Evolutionary conservation across 352 stramenopile genomes (phyloP).

Genomic region (Pythium myriotylum): DNA sequence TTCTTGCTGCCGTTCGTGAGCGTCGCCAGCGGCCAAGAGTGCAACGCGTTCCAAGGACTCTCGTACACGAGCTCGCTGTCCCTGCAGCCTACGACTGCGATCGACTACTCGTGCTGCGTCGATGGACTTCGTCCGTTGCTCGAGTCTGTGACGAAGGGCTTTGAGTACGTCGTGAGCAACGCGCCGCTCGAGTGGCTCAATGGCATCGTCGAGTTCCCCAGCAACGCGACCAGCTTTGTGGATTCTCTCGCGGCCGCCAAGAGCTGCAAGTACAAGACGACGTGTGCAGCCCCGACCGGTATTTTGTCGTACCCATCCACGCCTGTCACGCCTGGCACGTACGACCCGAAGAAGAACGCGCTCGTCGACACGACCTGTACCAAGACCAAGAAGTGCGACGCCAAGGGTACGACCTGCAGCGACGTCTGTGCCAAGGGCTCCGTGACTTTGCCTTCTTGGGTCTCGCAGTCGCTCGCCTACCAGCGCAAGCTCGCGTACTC

Average conservation of each 20-base stretch:
- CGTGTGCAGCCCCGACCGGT: conserved; percentile 38
- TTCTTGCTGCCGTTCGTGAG: conserved; percentile 54
- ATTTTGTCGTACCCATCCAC: conserved; percentile 33
- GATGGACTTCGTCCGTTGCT: conserved; percentile 45
- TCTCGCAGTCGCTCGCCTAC: conserved; percentile 46
- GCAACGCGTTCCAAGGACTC: conserved; percentile 39
- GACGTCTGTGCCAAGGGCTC: conserved; percentile 48
- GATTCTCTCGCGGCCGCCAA: conserved; percentile 37
- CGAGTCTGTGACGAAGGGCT: conserved; percentile 37
- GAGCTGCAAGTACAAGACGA: conserved; percentile 38
- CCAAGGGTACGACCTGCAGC: conserved; percentile 39
- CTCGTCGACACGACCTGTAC: conserved; percentile 38
- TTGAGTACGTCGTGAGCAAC: conserved; percentile 45
- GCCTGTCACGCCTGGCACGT: conserved; percentile 36
- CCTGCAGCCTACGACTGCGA: conserved; percentile 32
- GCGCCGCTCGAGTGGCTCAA: conserved; percentile 44
- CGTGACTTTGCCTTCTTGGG: conserved; percentile 31
- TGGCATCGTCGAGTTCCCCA: conserved; percentile 47
- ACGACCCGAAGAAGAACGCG: conserved; percentile 44
- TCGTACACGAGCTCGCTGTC: conserved; percentile 47
- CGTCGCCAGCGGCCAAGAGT: conserved; percentile 37
- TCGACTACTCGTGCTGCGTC: conserved; percentile 52
- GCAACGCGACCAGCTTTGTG: conserved; percentile 33
- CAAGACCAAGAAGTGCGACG: conserved; percentile 42
- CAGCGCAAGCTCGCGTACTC: conserved; percentile 47